These are phyloP conservation scores for Cephaloascus fragrans DNA, from an alignment of 805 yeast species.

Conservation along the genomic window DNA sequence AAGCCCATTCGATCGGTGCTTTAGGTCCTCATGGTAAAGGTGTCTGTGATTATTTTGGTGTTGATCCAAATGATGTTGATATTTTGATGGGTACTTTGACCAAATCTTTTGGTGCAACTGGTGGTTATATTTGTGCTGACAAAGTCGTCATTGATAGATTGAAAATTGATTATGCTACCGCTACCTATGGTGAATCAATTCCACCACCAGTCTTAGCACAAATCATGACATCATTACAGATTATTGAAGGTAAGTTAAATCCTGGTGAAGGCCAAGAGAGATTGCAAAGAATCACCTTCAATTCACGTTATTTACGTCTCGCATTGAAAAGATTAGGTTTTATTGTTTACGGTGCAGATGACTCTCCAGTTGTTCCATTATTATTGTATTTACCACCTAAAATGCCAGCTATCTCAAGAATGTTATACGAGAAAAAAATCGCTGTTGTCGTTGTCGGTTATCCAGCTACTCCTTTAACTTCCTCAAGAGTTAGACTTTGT, in stretches of 20 bases:
- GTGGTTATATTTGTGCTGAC: constrained; percentile 89
- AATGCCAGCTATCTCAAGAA: constrained; percentile 86
- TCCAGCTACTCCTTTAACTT: constrained; percentile 91
- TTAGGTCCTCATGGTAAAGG: constrained; percentile 93
- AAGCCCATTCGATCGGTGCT: constrained; percentile 99
- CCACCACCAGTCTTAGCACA: constrained; percentile 92
- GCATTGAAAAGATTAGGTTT: constrained; percentile 91
- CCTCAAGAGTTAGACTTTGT: constrained; percentile 89
- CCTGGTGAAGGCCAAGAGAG: constrained; percentile 94
- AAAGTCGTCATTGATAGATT: constrained; percentile 62
- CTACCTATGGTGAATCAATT: constrained; percentile 72
- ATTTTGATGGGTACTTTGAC: constrained; percentile 96
- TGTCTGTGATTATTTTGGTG: constrained; percentile 84
- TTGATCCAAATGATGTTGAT: constrained; percentile 70
- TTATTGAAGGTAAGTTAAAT: constrained; percentile 70
- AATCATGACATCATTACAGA: constrained; percentile 67
- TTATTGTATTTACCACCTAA: constrained; percentile 84
- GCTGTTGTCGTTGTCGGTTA: constrained; percentile 97
- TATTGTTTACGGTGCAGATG: constrained; percentile 90
- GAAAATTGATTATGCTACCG: constrained; percentile 62
- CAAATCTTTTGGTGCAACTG: constrained; percentile 97
- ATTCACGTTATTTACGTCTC: constrained; percentile 83
- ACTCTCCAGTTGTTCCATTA: constrained; percentile 91
- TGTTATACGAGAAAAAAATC: constrained; percentile 66
- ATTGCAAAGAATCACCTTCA: constrained; percentile 88